A percentile compares a stretch with the other conserved stretches of the same genome.
Evolutionary conservation across 2,329 filamentous ascomycete genomes (phyloP).

Genomic region (Sporothrix sp.): DNA sequence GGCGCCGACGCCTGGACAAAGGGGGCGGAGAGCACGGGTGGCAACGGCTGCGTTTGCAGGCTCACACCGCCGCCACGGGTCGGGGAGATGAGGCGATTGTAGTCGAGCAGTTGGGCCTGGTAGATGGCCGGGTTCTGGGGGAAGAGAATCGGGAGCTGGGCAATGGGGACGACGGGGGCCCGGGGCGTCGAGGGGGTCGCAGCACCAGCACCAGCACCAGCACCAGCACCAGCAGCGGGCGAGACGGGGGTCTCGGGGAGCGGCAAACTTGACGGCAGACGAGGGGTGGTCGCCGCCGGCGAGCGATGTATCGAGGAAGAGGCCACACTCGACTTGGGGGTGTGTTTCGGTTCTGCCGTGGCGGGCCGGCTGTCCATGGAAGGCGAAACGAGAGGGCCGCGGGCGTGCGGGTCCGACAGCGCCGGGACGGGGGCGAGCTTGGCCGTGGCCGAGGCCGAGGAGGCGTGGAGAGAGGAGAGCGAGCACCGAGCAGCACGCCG

Average conservation of each 20-base stretch:
- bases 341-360: slow-evolving; percentile 40
- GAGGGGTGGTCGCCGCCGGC: slow-evolving; percentile 20
- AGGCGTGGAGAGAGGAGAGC: not conserved
- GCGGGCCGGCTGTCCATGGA: slow-evolving; percentile 43
- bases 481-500: no score
- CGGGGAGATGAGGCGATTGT: slow-evolving; percentile 55
- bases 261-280: slow-evolving; percentile 14
- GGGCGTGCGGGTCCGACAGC: slow-evolving; percentile 8
- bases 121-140: slow-evolving; percentile 51
- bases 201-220: not conserved
- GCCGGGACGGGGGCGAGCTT: slow-evolving; percentile 2
- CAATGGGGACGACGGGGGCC: not conserved
- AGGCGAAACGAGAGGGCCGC: slow-evolving; percentile 20
- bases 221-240: slow-evolving; percentile 15
- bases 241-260: slow-evolving; percentile 20
- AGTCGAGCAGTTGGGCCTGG: slow-evolving; percentile 53
- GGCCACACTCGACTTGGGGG: slow-evolving; percentile 29
- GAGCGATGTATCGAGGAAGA: slow-evolving; percentile 30
- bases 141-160: slow-evolving; percentile 38
- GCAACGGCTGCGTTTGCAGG: slow-evolving; percentile 46
- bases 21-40: slow-evolving; percentile 45
- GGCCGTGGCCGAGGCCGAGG: not conserved
- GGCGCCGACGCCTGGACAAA: slow-evolving; percentile 43
- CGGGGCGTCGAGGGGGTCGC: not conserved
- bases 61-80: slow-evolving; percentile 42